phyloP scores from a whole-genome alignment of 129 eudicot species.

The Daucus carota region DH1_v3.0 NC_030381.2:33539501-33540000 shows the following conservation, averaged over 20 bases:
- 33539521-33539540: constrained; percentile 40
- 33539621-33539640: constrained; percentile 17
- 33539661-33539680: constrained; percentile 58
- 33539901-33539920: constrained; percentile 70
- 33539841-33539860: constrained; percentile 68
- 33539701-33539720: constrained; percentile 64
- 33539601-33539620: constrained; percentile 20
- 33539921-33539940: constrained; percentile 86
- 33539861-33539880: constrained; percentile 86
- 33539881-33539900: constrained; percentile 74
- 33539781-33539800: constrained; percentile 93
- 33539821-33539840: constrained; percentile 59
- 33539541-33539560: constrained; percentile 56
- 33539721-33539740: constrained; percentile 43
- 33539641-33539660: constrained; percentile 38
- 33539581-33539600: constrained; percentile 46
- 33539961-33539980: constrained; percentile 33
- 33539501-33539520: constrained; percentile 68
- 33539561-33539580: constrained; percentile 47
- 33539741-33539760: constrained; percentile 47
- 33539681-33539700: constrained; percentile 58
- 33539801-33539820: constrained; percentile 71
- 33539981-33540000: constrained; percentile 65
- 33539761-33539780: constrained; percentile 70
- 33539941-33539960: constrained; percentile 24